A percentile compares a stretch with the other conserved stretches of the same genome.
Evolutionary conservation across 2,329 filamentous ascomycete genomes (phyloP).

Genomic region (Cordyceps cateniannulata): DNA sequence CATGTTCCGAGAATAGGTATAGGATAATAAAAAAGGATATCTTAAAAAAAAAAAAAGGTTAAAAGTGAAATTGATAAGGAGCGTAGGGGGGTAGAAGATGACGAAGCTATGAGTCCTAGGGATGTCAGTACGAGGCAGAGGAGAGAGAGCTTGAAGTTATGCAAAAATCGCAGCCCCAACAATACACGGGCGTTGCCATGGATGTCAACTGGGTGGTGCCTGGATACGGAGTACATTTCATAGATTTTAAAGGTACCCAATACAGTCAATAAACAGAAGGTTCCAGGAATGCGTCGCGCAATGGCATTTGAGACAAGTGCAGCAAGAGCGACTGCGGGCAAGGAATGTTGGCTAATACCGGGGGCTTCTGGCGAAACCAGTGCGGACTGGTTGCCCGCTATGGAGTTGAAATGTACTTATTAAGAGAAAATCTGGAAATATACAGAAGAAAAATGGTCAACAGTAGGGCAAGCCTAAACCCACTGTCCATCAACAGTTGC

Average conservation of each 20-base stretch:
- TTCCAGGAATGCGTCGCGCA: conserved; percentile 8
- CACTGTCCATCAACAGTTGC: too few species aligned
- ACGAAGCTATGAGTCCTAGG: not conserved
- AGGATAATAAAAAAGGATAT: not conserved
- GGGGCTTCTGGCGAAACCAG: not conserved
- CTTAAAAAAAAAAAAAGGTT: not conserved
- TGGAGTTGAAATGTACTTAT: not conserved
- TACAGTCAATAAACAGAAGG: conserved; percentile 7
- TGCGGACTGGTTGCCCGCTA: not conserved
- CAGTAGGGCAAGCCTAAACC: not conserved
- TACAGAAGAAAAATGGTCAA: not conserved
- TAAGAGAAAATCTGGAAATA: not conserved
- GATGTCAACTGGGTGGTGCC: not conserved
- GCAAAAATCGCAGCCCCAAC: not conserved
- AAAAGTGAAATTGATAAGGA: not conserved
- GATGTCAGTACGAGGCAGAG: not conserved
- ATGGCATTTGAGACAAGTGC: not conserved
- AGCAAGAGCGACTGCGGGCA: conserved; percentile 1
- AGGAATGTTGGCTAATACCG: conserved; percentile 10
- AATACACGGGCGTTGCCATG: not conserved
- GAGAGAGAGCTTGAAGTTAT: not conserved
- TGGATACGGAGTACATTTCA: not conserved
- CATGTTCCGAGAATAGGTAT: conserved; percentile 18
- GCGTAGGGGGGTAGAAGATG: not conserved
- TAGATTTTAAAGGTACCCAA: not conserved